A percentile compares a stretch with the other conserved stretches of the same genome.
Evolutionary conservation across 2,329 filamentous ascomycete genomes (phyloP).

Genomic region (Ophiostoma ulmi): DNA sequence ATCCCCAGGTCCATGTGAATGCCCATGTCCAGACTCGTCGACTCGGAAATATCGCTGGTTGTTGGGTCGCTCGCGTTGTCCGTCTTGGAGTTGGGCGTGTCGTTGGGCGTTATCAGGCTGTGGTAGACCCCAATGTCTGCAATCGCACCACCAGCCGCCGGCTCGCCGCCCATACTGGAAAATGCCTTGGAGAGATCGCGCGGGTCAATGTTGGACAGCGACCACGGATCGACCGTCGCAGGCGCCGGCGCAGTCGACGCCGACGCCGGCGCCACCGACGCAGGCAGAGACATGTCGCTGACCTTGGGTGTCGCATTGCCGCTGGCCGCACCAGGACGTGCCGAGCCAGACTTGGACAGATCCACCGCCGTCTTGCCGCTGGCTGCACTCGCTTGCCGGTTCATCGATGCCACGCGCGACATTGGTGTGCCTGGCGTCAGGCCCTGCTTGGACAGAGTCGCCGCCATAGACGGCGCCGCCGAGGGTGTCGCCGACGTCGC

Average conservation of each 20-base stretch:
- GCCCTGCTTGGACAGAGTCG: constrained; percentile 44
- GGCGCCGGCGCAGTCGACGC: constrained; percentile 14
- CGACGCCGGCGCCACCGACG: constrained; percentile 26
- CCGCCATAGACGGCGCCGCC: constrained; percentile 35
- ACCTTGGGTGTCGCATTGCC: neutral
- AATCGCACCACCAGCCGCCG: constrained; percentile 44
- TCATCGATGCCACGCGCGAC: constrained; percentile 49
- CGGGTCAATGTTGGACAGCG: constrained; percentile 48
- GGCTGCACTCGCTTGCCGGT: constrained; percentile 44
- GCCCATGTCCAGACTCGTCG: constrained; percentile 50
- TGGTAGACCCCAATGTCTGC: constrained; percentile 51
- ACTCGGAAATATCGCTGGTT: constrained; percentile 58
- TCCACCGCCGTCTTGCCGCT: constrained; percentile 34
- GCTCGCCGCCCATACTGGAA: constrained; percentile 34
- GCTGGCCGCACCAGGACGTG: neutral
- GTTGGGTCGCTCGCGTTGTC: constrained; percentile 53
- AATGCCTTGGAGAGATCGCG: constrained; percentile 45
- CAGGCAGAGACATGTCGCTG: constrained; percentile 26
- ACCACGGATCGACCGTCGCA: constrained; percentile 30
- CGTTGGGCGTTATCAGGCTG: constrained; percentile 51
- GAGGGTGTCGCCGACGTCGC: constrained; percentile 13
- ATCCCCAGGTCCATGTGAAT: constrained; percentile 46
- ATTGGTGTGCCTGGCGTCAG: constrained; percentile 45
- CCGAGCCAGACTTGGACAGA: constrained; percentile 30
- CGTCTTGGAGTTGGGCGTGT: constrained; percentile 61